These are phyloP conservation scores for Musa schizocarpa DNA, from an alignment of 176 grass and related monocot species.

Conservation along the genomic window DNA sequence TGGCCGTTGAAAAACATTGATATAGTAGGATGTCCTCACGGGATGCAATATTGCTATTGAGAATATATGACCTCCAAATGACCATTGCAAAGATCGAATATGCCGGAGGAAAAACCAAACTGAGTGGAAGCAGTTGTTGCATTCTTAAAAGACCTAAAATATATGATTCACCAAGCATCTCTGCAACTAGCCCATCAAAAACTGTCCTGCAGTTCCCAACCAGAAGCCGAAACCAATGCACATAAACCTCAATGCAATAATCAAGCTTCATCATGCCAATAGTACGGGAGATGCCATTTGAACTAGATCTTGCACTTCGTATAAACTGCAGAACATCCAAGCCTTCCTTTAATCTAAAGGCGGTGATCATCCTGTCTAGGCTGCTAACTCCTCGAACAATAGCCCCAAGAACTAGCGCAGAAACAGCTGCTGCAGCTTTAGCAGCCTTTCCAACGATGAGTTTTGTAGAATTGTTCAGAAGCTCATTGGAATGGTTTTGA, in stretches of 20 bases:
- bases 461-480: slow-evolving; percentile 45
- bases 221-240: slow-evolving; percentile 88
- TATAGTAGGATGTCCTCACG: slow-evolving; percentile 72
- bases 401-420: slow-evolving; percentile 78
- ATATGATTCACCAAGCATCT: slow-evolving; percentile 88
- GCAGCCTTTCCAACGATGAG: slow-evolving; percentile 48
- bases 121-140: slow-evolving; percentile 70
- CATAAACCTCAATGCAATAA: slow-evolving; percentile 54
- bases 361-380: slow-evolving; percentile 71
- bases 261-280: slow-evolving; percentile 53
- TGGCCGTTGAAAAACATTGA: slow-evolving; percentile 50
- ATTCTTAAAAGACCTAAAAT: slow-evolving; percentile 82
- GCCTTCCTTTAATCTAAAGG: slow-evolving; percentile 85
- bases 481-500: slow-evolving; percentile 67
- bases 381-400: slow-evolving; percentile 74
- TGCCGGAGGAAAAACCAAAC: slow-evolving; percentile 56
- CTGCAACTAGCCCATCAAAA: slow-evolving; percentile 76
- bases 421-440: slow-evolving; percentile 79
- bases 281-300: slow-evolving; percentile 66
- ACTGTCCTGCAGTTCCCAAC: slow-evolving; percentile 81
- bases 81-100: slow-evolving; percentile 96
- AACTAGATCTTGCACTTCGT: slow-evolving; percentile 52
- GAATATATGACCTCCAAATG: slow-evolving; percentile 78
- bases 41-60: slow-evolving; percentile 29
- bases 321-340: slow-evolving; percentile 73